These are phyloP conservation scores for Fomitopsis palustris DNA, from an alignment of 1,284 basidiomycete species.

Conservation along the genomic window DNA sequence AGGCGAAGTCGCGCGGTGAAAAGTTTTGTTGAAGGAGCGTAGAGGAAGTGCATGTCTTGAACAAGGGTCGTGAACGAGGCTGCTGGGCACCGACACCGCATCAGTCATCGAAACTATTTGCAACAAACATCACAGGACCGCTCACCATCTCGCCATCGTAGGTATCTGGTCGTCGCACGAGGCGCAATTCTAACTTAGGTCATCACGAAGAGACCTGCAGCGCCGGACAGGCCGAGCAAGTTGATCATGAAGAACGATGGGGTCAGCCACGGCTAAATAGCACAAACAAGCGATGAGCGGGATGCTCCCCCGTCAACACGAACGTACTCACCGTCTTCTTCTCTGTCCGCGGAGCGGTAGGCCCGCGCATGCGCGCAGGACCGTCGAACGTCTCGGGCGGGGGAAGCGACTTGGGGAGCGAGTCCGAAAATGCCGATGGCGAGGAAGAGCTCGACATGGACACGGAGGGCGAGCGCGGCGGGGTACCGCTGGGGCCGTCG, in stretches of 20 bases:
- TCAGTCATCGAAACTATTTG: background rate
- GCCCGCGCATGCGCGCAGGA: constrained; percentile 21
- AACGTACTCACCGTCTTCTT: background rate
- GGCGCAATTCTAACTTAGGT: background rate
- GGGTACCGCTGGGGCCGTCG: constrained; percentile 23
- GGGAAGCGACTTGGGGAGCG: constrained; percentile 13
- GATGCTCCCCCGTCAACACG: background rate
- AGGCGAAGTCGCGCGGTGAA: too few species aligned
- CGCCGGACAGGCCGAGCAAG: constrained; percentile 2
- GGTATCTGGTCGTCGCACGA: too few species aligned
- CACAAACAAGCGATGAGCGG: background rate
- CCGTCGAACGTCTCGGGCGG: constrained; percentile 23
- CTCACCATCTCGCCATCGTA: too few species aligned
- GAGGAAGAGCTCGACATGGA: background rate
- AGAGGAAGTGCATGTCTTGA: too few species aligned
- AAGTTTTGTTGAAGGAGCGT: too few species aligned
- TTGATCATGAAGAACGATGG: background rate
- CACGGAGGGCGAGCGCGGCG: background rate
- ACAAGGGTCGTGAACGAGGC: too few species aligned
- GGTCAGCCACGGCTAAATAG: background rate
- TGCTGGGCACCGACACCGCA: background rate
- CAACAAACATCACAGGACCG: background rate
- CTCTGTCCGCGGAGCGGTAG: constrained; percentile 4
- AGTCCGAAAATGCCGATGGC: background rate
- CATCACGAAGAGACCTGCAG: background rate